These are phyloP conservation scores for Chloranthus sessilifolius DNA, from an alignment of 164 flowering plant species.

Conservation along the genomic window DNA sequence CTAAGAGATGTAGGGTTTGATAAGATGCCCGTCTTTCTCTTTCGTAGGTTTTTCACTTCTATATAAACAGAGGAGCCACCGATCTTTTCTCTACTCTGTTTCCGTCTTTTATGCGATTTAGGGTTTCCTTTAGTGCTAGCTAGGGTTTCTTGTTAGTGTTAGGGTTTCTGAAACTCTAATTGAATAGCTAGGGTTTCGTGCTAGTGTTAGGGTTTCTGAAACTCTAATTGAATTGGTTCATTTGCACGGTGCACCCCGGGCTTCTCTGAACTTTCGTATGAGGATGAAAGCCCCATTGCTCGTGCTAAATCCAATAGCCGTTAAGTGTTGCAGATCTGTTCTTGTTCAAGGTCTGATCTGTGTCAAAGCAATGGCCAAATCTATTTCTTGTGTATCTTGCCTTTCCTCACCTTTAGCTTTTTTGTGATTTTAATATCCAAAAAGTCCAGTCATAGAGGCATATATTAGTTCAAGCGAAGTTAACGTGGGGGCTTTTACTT, in stretches of 20 bases:
- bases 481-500: constrained; percentile 50
- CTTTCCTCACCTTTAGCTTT: constrained; percentile 65
- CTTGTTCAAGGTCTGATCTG: constrained; percentile 41
- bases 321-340: constrained; percentile 75
- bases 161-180: too few relatives aligned
- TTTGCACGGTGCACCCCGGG: constrained; percentile 89
- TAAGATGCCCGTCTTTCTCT: too few relatives aligned
- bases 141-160: too few relatives aligned
- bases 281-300: constrained; percentile 71
- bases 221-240: too few relatives aligned
- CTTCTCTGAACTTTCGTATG: constrained; percentile 45
- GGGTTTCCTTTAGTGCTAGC: too few relatives aligned
- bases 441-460: constrained; percentile 68
- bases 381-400: constrained; percentile 19
- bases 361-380: constrained; percentile 71
- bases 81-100: too few relatives aligned
- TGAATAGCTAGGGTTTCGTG: too few relatives aligned
- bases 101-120: too few relatives aligned
- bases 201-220: too few relatives aligned
- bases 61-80: too few relatives aligned
- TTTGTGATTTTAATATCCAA: constrained; percentile 22
- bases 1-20: too few relatives aligned
- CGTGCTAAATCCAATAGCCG: constrained; percentile 43
- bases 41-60: too few relatives aligned
- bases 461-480: constrained; percentile 38